phyloP scores from a whole-genome alignment of 169 alveolate genomes.

The Plasmodium chabaudi region DNA sequence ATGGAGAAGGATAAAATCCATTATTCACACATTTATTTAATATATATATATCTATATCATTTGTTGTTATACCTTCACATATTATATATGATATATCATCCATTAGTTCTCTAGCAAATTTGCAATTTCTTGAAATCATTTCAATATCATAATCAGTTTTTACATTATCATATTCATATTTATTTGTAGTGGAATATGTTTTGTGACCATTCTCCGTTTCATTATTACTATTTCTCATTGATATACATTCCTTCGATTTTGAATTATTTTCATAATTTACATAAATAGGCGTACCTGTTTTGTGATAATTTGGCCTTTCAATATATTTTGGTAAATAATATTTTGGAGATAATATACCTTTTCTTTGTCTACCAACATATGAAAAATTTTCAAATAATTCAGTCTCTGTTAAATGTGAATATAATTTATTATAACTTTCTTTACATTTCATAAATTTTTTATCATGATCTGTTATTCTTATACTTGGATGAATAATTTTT shows the following conservation, averaged over 20 bases:
- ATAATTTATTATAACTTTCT: slow-evolving; percentile 42
- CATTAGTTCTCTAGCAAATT: slow-evolving; percentile 81
- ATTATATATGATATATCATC: slow-evolving; percentile 77
- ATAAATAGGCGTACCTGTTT: slow-evolving; percentile 79
- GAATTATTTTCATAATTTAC: slow-evolving; percentile 74
- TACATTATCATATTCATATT: slow-evolving; percentile 76
- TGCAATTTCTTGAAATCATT: slow-evolving; percentile 80
- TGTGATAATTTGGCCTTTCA: slow-evolving; percentile 80
- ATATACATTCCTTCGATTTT: neutral
- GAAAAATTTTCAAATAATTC: slow-evolving; percentile 38
- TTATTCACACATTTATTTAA: slow-evolving; percentile 79
- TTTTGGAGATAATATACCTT: slow-evolving; percentile 80
- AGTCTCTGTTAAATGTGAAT: slow-evolving; percentile 35
- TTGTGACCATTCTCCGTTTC: neutral
- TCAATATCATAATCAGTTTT: slow-evolving; percentile 79
- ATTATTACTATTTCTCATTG: slow-evolving; percentile 7
- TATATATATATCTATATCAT: slow-evolving; percentile 79
- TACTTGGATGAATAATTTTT: slow-evolving; percentile 61
- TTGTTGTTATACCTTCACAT: slow-evolving; percentile 83
- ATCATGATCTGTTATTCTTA: slow-evolving; percentile 37
- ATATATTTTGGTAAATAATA: slow-evolving; percentile 77
- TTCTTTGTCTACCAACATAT: slow-evolving; percentile 77
- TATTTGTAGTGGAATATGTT: neutral
- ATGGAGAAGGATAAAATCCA: slow-evolving; percentile 83
- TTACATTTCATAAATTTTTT: slow-evolving; percentile 49